Conservation (phyloP, 352 stramenopile genomes). For the Globisporangium nunn region DNA sequence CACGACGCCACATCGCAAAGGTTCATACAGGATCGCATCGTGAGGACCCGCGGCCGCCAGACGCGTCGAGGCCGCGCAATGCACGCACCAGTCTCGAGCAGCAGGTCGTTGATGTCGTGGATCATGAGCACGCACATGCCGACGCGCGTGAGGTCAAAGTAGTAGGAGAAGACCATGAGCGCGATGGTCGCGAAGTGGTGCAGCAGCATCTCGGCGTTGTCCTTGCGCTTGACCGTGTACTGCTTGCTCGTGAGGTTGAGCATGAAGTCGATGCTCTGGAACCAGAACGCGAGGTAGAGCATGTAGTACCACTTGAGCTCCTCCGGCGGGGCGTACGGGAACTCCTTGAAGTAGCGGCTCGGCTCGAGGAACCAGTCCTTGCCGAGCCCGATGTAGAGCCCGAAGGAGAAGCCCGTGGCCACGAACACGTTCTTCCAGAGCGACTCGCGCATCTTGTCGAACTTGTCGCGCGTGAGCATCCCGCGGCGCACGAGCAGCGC, state of each 20-base stretch:
- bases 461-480: conserved; percentile 48
- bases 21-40: not conserved
- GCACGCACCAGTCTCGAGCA: conserved; percentile 50
- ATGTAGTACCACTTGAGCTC: conserved; percentile 77
- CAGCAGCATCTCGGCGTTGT: conserved; percentile 77
- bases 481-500: conserved; percentile 30
- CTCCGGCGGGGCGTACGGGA: conserved; percentile 41
- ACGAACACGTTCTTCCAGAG: conserved; percentile 79
- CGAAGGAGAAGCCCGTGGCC: conserved; percentile 49
- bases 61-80: not conserved
- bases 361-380: conserved; percentile 76
- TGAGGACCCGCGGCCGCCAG: conserved; percentile 3
- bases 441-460: conserved; percentile 80
- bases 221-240: conserved; percentile 78
- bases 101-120: conserved; percentile 73
- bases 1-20: not conserved
- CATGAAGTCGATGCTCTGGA: conserved; percentile 83
- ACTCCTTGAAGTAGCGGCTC: conserved; percentile 55
- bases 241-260: conserved; percentile 76
- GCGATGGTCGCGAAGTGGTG: conserved; percentile 72
- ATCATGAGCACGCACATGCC: conserved; percentile 79
- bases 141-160: conserved; percentile 59
- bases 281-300: conserved; percentile 77
- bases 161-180: conserved; percentile 77
- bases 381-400: conserved; percentile 48